These are phyloP conservation scores for Trichoderma gamsii DNA, from an alignment of 495 filamentous ascomycete species.

Conservation along the genomic window DNA sequence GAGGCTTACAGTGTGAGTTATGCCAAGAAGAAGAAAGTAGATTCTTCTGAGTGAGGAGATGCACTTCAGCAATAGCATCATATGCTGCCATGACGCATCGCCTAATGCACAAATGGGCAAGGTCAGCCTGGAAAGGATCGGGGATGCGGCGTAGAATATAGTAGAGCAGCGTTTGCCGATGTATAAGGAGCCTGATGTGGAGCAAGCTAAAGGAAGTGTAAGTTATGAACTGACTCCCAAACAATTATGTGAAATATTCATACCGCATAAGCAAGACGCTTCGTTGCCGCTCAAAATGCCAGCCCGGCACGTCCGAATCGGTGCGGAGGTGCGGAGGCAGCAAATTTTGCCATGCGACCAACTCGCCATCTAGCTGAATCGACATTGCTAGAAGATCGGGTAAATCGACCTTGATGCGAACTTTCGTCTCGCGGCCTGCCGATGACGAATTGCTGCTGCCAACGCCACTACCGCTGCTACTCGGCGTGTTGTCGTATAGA, in stretches of 20 bases:
- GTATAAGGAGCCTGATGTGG: conserved; percentile 16
- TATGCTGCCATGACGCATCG: conserved; percentile 16
- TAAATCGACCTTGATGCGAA: conserved; percentile 10
- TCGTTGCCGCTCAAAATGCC: conserved; percentile 17
- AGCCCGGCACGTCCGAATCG: conserved; percentile 12
- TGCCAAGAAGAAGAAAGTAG: conserved; percentile 17
- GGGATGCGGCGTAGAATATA: conserved; percentile 16
- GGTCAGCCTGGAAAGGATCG: conserved; percentile 17
- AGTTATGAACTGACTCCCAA: too few species aligned
- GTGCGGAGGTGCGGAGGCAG: conserved; percentile 16
- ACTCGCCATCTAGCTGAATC: conserved; percentile 16
- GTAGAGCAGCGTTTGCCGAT: conserved; percentile 17
- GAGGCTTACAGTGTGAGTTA: conserved; percentile 16
- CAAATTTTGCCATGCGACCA: conserved; percentile 10
- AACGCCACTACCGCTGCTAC: neutral
- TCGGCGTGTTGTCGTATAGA: conserved; percentile 13
- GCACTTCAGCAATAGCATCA: conserved; percentile 13
- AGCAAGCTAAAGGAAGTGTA: neutral
- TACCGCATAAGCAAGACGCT: conserved; percentile 17
- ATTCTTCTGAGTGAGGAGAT: neutral
- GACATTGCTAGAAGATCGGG: conserved; percentile 17
- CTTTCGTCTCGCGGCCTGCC: neutral
- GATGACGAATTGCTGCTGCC: conserved; percentile 1
- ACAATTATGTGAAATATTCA: neutral
- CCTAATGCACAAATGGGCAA: conserved; percentile 10